Percentiles rank a stretch among this genome's conserved stretches.
phyloP scores from a whole-genome alignment of 768 basidiomycete species.

The Cystofilobasidium macerans region DNA sequence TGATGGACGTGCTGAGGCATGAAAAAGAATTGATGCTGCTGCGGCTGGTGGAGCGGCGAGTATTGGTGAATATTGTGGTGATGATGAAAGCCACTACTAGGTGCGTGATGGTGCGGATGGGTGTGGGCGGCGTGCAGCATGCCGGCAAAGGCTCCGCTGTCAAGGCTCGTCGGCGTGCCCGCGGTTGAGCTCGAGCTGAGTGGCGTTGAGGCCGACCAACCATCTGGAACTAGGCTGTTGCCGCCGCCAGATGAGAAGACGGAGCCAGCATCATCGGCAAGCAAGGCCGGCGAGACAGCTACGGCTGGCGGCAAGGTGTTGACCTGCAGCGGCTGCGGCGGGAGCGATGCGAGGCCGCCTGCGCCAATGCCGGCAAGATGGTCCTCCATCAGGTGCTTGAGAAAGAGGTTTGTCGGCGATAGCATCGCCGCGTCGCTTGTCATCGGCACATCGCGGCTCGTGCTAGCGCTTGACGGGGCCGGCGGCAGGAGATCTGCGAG shows the following conservation, averaged over 20 bases:
- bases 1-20: conserved; percentile 4
- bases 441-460: not conserved
- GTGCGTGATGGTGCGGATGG: not conserved
- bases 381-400: conserved; percentile 22
- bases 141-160: not conserved
- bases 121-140: not conserved
- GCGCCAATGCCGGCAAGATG: conserved; percentile 12
- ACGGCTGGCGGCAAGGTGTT: no score
- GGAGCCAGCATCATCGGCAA: not conserved
- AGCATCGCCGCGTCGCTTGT: not conserved
- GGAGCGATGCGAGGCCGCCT: not conserved
- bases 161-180: not conserved
- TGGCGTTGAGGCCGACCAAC: not conserved
- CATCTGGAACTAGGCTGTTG: not conserved
- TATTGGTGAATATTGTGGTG: not conserved
- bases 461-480: not conserved
- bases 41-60: not conserved
- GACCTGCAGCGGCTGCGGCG: no score
- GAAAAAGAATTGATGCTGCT: conserved; percentile 4
- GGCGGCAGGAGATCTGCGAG: not conserved
- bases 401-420: conserved; percentile 11
- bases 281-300: not conserved
- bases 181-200: not conserved
- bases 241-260: not conserved
- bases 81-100: not conserved